Evolutionary conservation across 768 basidiomycete species (phyloP).

Genomic region (Xanthoconium stramineum): DNA sequence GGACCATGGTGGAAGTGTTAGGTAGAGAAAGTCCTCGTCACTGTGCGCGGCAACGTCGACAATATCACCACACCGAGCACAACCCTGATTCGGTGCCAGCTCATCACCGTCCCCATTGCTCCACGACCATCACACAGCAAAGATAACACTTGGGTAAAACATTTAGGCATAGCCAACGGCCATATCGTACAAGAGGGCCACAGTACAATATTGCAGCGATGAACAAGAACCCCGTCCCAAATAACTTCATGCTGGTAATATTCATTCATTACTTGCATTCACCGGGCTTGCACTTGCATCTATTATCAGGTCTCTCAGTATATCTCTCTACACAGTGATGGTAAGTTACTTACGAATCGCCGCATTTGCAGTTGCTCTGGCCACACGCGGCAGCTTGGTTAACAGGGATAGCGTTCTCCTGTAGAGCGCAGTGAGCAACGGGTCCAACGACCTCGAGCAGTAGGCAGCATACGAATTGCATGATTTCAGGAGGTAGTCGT

Average conservation of each 20-base stretch:
- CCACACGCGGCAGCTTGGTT: slow-evolving; percentile 15
- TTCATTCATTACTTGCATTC: neutral
- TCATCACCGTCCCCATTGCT: too few species aligned
- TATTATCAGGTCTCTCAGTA: slow-evolving; percentile 3
- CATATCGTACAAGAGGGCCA: too few species aligned
- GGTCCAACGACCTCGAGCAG: neutral
- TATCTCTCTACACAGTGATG: neutral
- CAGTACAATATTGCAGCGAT: neutral
- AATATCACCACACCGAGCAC: neutral
- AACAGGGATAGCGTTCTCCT: slow-evolving; percentile 13
- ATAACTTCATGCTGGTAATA: neutral
- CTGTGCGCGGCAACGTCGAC: neutral
- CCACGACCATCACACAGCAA: too few species aligned
- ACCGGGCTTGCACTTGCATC: slow-evolving; percentile 13
- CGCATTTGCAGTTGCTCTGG: slow-evolving; percentile 4
- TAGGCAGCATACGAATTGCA: slow-evolving; percentile 15
- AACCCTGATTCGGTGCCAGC: neutral
- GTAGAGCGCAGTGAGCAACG: neutral
- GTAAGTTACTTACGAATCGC: slow-evolving; percentile 3
- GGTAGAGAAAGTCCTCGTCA: neutral
- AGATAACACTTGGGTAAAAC: too few species aligned
- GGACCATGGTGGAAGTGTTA: slow-evolving; percentile 48
- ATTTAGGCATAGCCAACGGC: too few species aligned
- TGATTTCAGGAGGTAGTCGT: neutral
- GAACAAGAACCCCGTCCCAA: neutral